phyloP scores from a whole-genome alignment of 2,329 filamentous ascomycete genomes.

The Xylariaceae sp. region DNA sequence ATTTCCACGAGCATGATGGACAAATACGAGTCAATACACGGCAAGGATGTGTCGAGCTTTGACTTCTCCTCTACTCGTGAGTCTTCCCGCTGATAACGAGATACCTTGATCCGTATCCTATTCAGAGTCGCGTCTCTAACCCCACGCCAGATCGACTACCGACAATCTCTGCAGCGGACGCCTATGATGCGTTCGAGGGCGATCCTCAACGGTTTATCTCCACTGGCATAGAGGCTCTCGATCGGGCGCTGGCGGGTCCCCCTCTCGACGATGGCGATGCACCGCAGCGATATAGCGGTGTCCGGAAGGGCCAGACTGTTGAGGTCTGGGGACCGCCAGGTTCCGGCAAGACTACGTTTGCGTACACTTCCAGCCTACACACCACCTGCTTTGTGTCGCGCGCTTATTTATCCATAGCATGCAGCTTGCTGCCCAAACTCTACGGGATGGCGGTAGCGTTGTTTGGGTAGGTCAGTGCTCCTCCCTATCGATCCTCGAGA shows the following conservation, averaged over 20 bases:
- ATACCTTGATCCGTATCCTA: conserved; percentile 12
- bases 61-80: conserved; percentile 48
- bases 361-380: conserved; percentile 43
- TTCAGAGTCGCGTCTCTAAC: conserved; percentile 15
- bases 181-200: conserved; percentile 55
- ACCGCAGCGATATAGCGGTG: conserved; percentile 44
- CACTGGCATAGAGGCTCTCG: conserved; percentile 51
- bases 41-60: conserved; percentile 57
- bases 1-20: conserved; percentile 40
- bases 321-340: conserved; percentile 88
- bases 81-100: conserved; percentile 23
- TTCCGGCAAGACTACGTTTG: conserved; percentile 76
- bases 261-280: conserved; percentile 11
- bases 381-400: neutral
- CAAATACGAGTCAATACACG: conserved; percentile 52
- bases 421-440: conserved; percentile 60
- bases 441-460: conserved; percentile 57
- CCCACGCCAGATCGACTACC: conserved; percentile 61
- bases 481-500: conserved; percentile 5
- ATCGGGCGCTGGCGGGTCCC: conserved; percentile 41
- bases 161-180: conserved; percentile 70
- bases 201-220: conserved; percentile 47
- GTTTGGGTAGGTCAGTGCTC: conserved; percentile 66
- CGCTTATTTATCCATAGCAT: conserved; percentile 48
- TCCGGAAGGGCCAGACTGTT: conserved; percentile 71